Evolutionary conservation across 1,284 basidiomycete genomes (phyloP).

Genomic region (Trichosporon sp.): DNA sequence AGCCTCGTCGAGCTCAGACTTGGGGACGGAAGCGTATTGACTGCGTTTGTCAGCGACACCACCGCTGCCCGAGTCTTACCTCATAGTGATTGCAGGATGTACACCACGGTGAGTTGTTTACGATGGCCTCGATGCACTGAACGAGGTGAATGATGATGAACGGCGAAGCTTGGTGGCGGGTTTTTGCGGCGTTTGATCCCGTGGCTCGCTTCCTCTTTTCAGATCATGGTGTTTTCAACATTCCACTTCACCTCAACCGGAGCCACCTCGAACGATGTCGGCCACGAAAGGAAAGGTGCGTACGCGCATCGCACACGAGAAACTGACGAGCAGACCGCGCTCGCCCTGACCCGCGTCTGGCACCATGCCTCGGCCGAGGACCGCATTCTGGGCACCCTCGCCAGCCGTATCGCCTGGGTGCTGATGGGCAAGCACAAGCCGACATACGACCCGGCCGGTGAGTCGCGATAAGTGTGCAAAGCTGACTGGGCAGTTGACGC

Average conservation of each 20-base stretch:
- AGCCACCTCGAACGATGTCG: conserved; percentile 15
- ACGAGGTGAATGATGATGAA: not conserved
- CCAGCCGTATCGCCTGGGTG: conserved; percentile 86
- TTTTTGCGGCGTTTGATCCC: not conserved
- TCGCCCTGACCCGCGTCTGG: conserved; percentile 92
- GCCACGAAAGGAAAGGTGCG: conserved; percentile 39
- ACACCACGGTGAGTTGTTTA: not conserved
- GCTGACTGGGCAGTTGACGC: conserved; percentile 64
- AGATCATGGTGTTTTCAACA: not conserved
- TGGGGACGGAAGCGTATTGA: conserved; percentile 94
- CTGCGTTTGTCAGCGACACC: conserved; percentile 51
- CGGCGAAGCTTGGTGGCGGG: not conserved
- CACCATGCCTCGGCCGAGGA: conserved; percentile 90
- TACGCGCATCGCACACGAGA: not conserved
- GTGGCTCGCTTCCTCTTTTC: conserved; percentile 6
- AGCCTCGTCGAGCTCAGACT: conserved; percentile 95
- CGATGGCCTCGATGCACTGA: not conserved
- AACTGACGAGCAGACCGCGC: conserved; percentile 63
- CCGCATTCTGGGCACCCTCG: conserved; percentile 85
- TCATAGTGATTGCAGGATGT: conserved; percentile 5
- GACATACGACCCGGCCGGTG: conserved; percentile 85
- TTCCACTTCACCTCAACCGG: not conserved
- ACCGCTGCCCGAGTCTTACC: not conserved
- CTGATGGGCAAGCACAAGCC: conserved; percentile 99
- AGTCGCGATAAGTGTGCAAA: conserved; percentile 31